Conservation (phyloP, 768 basidiomycete species). For the Rhizopogon roseolus region DNA sequence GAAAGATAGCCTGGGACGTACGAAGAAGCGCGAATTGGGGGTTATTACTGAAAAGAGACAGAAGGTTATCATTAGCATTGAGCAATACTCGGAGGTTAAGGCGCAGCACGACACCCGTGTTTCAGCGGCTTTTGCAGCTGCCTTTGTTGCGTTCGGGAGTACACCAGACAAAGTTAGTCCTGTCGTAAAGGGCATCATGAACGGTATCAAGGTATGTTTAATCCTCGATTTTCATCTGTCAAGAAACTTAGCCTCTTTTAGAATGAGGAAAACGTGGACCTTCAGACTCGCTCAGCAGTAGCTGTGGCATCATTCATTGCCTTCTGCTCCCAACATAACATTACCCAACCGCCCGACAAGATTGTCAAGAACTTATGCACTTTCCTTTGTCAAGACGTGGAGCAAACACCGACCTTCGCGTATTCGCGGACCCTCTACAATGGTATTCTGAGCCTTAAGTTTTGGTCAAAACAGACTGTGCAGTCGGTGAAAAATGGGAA, state of each 20-base stretch:
- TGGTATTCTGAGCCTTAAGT: conserved; percentile 76
- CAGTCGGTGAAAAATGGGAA: conserved; percentile 29
- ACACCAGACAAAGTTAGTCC: conserved; percentile 94
- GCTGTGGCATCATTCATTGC: conserved; percentile 87
- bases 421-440: conserved; percentile 53
- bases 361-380: conserved; percentile 96
- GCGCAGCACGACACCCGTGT: conserved; percentile 83
- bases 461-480: conserved; percentile 29
- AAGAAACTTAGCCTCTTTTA: conserved; percentile 23
- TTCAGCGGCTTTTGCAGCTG: conserved; percentile 84
- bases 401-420: conserved; percentile 86
- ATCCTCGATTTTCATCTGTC: neutral
- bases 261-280: conserved; percentile 85
- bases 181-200: conserved; percentile 95
- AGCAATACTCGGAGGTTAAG: conserved; percentile 79
- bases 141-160: conserved; percentile 80
- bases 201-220: conserved; percentile 81
- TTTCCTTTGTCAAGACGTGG: conserved; percentile 89
- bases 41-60: conserved; percentile 72
- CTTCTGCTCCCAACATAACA: conserved; percentile 70
- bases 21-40: conserved; percentile 73
- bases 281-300: conserved; percentile 83
- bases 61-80: conserved; percentile 65
- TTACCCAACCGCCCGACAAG: conserved; percentile 88
- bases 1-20: conserved; percentile 68